Percentiles rank a stretch among this genome's conserved stretches.
These are phyloP conservation scores for Ulota crispa DNA, from an alignment of 225 moss, liverwort and hornwort genomes.

Conservation along the genomic window DNA sequence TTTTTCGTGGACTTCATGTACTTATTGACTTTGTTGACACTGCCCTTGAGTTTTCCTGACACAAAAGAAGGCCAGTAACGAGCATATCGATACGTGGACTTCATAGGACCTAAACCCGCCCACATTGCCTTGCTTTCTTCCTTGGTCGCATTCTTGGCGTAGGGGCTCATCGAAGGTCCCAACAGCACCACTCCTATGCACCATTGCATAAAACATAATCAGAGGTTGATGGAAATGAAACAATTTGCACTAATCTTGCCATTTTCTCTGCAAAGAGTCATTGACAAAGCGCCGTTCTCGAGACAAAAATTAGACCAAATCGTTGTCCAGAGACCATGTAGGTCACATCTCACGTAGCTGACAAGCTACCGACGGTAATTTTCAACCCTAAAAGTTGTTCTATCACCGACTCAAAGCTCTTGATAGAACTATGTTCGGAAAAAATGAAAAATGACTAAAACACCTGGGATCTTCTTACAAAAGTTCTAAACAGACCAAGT, in stretches of 20 bases:
- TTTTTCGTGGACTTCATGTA: slow-evolving; percentile 39
- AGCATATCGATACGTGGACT: slow-evolving; percentile 60
- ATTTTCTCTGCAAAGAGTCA: background rate
- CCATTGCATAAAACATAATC: background rate
- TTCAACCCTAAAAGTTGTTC: background rate
- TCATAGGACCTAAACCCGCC: slow-evolving; percentile 59
- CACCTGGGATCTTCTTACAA: background rate
- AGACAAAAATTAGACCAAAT: background rate
- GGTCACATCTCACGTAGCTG: background rate
- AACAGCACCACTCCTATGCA: slow-evolving; percentile 74
- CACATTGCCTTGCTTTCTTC: slow-evolving; percentile 69
- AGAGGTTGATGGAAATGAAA: background rate
- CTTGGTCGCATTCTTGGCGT: slow-evolving; percentile 57
- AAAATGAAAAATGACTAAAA: background rate
- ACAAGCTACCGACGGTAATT: background rate
- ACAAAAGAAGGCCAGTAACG: slow-evolving; percentile 65
- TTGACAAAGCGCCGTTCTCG: background rate
- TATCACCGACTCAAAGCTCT: too few species aligned
- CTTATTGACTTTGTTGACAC: slow-evolving; percentile 50
- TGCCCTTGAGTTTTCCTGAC: slow-evolving; percentile 59
- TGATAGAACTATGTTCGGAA: background rate
- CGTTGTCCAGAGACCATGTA: background rate
- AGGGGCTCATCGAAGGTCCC: slow-evolving; percentile 77
- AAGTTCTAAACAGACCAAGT: background rate
- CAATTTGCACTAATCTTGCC: background rate